These are phyloP conservation scores for Stipa capillata DNA, from an alignment of 176 grass and related monocot species.

Conservation along the genomic window DNA sequence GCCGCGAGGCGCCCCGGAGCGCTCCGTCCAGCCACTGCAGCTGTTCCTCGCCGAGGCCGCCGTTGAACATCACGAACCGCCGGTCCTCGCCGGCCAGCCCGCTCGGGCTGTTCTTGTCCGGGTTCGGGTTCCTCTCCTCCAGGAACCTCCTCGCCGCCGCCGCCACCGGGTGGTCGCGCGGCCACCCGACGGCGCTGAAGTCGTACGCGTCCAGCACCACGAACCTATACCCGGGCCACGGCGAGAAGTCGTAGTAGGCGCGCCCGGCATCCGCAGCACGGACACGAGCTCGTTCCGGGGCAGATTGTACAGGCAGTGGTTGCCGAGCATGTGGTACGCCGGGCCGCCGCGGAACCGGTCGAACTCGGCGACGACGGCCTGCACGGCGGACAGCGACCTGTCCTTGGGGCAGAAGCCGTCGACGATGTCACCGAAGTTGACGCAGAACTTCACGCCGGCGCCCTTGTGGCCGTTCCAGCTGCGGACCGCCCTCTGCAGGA, in stretches of 20 bases:
- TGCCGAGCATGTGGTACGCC: conserved; percentile 87
- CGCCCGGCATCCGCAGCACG: conserved; percentile 35
- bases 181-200: conserved; percentile 62
- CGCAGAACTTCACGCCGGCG: conserved; percentile 39
- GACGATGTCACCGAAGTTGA: conserved; percentile 85
- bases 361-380: conserved; percentile 57
- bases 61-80: conserved; percentile 87
- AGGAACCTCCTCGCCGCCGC: conserved; percentile 47
- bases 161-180: conserved; percentile 34
- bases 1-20: conserved; percentile 25
- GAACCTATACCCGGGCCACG: conserved; percentile 49
- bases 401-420: conserved; percentile 70
- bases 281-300: conserved; percentile 46
- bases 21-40: conserved; percentile 61
- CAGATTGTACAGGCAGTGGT: conserved; percentile 90
- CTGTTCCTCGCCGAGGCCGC: conserved; percentile 56
- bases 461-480: conserved; percentile 49
- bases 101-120: conserved; percentile 64
- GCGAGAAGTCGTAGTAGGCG: conserved; percentile 72
- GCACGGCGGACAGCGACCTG: conserved; percentile 25
- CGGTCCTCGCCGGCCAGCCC: conserved; percentile 47
- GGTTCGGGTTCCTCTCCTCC: conserved; percentile 51
- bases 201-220: conserved; percentile 80
- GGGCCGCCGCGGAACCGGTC: conserved; percentile 52
- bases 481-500: conserved; percentile 57